Evolutionary conservation across 2,329 filamentous ascomycete species (phyloP).

Genomic region (Pseudopithomyces maydicus): DNA sequence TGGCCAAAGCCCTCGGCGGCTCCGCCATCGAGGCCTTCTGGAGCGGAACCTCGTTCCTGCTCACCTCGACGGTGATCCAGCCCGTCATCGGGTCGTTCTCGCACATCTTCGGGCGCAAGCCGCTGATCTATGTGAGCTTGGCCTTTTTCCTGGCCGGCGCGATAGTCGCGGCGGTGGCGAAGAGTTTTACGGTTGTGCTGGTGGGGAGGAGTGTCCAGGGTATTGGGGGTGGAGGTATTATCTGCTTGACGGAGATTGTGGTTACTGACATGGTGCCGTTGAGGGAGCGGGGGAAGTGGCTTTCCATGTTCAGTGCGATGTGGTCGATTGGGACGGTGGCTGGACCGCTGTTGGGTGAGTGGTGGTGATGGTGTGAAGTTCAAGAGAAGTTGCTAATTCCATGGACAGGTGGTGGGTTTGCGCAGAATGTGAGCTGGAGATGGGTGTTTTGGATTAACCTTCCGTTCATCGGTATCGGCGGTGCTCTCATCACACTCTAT

Average conservation of each 20-base stretch:
- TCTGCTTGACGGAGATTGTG: slow-evolving; percentile 50
- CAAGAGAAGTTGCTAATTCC: background rate
- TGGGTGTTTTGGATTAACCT: slow-evolving; percentile 72
- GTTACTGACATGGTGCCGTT: slow-evolving; percentile 54
- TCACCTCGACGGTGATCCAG: slow-evolving; percentile 65
- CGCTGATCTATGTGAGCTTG: slow-evolving; percentile 43
- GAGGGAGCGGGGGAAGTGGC: slow-evolving; percentile 48
- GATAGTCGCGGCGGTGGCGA: slow-evolving; percentile 42
- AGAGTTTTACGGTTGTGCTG: slow-evolving; percentile 46
- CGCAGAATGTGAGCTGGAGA: slow-evolving; percentile 59
- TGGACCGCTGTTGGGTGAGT: slow-evolving; percentile 51
- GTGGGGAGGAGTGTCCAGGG: slow-evolving; percentile 48
- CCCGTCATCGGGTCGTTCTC: slow-evolving; percentile 47
- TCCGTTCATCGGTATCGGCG: slow-evolving; percentile 59
- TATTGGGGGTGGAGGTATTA: slow-evolving; percentile 49
- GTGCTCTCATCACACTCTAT: slow-evolving; percentile 57
- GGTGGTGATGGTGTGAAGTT: background rate
- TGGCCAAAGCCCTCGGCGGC: slow-evolving; percentile 42
- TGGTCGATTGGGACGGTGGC: slow-evolving; percentile 63
- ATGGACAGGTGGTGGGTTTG: slow-evolving; percentile 55
- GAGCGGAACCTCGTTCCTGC: slow-evolving; percentile 64
- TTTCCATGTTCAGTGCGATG: slow-evolving; percentile 49
- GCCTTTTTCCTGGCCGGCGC: slow-evolving; percentile 44
- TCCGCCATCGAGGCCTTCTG: slow-evolving; percentile 50
- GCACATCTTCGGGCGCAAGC: slow-evolving; percentile 48